Base-by-base conservation (phyloP, 2,329 filamentous ascomycete genomes). In the Trichophyton verrucosum region DNA sequence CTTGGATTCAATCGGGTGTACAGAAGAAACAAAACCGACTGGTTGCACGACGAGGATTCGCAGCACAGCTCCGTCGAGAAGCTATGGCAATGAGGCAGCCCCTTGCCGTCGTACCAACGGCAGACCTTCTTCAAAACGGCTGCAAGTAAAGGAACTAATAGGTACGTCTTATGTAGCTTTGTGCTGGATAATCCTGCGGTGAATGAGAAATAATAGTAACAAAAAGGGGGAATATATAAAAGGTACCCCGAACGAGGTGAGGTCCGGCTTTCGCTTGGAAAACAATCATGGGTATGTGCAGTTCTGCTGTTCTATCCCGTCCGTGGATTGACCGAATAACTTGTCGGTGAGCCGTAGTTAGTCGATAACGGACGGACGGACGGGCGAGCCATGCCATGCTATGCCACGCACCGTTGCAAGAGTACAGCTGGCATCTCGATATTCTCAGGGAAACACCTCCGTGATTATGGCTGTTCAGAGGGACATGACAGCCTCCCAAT, bases 251-350 rank as follows among this genome's bases (percentile, higher is more conserved):
- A 17, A 17, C 15, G 17, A 57, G 15, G 27, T 15, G 42, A 40
- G 22, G 3, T n/a, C 22, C 49, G n/a, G 27, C 13, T 24, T 53
- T 53, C 22, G 49, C 15, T 24, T 11, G 17, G 49, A 15, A 30
- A 53, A 24, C 8, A 53, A 53, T 30, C 49, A 53, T 53, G 55
- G 38, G 55, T 42, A 42, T 38, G 38, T 57, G 38, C 55, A 57
- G 33, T 13, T 44, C n/a, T 42, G 8, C 55, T 30, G 55, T 30
- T 57, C 17, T 22, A 20, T 38, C n/a, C 55, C 20, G 38, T 22
- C 55, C 30, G 33, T 56, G 15, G 2, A 17, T 44, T 44, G 5
- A 44, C 27, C 40, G 33, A 30, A 20, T 17, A 40, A 36, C 27
- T 57, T 38, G 55, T 57, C 55, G 38, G 55, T 42, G 30, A 42